Base-by-base conservation (phyloP, 1,139 yeast genomes). In the Debaryomyces sp. region DNA sequence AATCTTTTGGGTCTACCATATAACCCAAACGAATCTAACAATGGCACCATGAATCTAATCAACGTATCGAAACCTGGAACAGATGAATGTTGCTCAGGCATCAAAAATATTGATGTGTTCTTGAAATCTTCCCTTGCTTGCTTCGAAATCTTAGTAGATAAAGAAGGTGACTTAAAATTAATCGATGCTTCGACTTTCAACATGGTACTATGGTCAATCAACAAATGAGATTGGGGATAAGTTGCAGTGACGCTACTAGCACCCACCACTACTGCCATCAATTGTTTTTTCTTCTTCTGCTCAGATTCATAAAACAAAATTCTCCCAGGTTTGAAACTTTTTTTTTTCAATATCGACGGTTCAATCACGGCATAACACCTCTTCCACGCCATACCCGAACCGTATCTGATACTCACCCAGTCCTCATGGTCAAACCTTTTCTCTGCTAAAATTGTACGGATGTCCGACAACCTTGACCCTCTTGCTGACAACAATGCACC, bases 301-400 rank as follows among this genome's bases (percentile, higher is more conserved):
- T 87, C 94, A 57, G 76, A 82, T 66, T 87, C 87, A 64, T 77
- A 87, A 55, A 87, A 84, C 29, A 78, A 70, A 15, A 85, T 81
- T 53, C 82, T 71, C 33, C 92, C 86, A 33, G 85, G 75, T 29
- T 70, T 59, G 54, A 78, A 73, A 53, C 54, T 63, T 60, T 71
- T 76, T 53, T 61, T 72, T 66, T 84, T 68, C 61, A 71, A 7
- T 70, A 71, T 50, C 34, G 73, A 67, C 7, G 96, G 97, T 52
- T 92, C 90, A 49, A 92, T 81, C n/a, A 91, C 96, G 1, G 96
- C 94, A 74, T 81, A 94, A 63, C 97, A 92, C 54, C 96, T 79
- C 62, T 87, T 89, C 97, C 98, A 94, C 1, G 97, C 97, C 96
- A 90, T 90, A 32, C 99, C 99, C 15, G 95, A 82, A 13, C 98